Percentiles rank a stretch among this genome's conserved stretches.
phyloP scores from a whole-genome alignment of 331 rosid genomes.

The Phaseolus coccineus region DNA sequence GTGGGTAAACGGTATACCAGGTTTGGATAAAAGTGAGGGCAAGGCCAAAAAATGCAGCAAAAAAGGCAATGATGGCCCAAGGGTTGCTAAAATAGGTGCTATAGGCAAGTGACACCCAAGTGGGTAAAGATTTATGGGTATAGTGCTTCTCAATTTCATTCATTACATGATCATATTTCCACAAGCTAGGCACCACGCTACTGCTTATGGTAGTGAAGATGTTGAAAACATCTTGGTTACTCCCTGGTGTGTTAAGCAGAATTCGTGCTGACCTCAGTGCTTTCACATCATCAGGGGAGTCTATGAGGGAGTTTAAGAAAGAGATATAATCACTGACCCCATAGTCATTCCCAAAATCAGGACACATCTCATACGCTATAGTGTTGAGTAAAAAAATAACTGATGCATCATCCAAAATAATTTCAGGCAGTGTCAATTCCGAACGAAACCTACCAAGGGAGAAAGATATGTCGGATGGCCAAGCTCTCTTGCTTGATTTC shows the following conservation, averaged over 20 bases:
- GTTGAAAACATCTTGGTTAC: neutral
- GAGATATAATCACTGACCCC: neutral
- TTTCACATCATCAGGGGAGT: conserved; percentile 18
- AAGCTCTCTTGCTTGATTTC: neutral
- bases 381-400: neutral
- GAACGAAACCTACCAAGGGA: neutral
- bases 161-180: accelerated
- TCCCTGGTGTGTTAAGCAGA: neutral
- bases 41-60: neutral
- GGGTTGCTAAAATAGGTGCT: conserved; percentile 22
- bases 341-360: neutral
- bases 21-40: conserved; percentile 27
- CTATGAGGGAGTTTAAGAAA: conserved; percentile 28
- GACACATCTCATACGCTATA: neutral
- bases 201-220: conserved; percentile 14
- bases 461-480: no score
- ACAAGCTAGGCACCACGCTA: neutral
- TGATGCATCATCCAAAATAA: no score
- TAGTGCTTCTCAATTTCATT: neutral
- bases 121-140: no score
- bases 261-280: neutral
- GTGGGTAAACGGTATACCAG: neutral
- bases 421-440: neutral
- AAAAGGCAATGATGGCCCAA: conserved; percentile 11
- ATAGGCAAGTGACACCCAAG: neutral